phyloP scores from a whole-genome alignment of 2,329 filamentous ascomycete species.

The Monosporascus sp. region DNA sequence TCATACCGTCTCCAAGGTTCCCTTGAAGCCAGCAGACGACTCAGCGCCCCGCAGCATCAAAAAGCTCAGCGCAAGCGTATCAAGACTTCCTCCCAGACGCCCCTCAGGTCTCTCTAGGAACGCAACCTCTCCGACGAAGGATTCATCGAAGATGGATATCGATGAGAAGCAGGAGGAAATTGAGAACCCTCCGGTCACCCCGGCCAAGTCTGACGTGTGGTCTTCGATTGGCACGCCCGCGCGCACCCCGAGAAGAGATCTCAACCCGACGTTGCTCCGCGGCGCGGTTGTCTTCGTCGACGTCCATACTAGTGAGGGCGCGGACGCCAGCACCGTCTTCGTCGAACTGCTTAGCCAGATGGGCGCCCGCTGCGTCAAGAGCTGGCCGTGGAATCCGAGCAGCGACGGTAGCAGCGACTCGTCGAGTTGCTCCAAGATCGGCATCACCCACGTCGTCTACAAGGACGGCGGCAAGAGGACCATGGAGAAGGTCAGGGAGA shows the following conservation, averaged over 20 bases:
- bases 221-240: slow-evolving; percentile 50
- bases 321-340: slow-evolving; percentile 76
- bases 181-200: slow-evolving; percentile 32
- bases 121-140: slow-evolving; percentile 46
- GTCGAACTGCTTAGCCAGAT: slow-evolving; percentile 73
- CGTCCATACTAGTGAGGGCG: slow-evolving; percentile 75
- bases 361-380: slow-evolving; percentile 73
- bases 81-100: slow-evolving; percentile 39
- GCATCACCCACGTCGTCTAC: slow-evolving; percentile 84
- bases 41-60: slow-evolving; percentile 42
- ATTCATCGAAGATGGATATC: slow-evolving; percentile 22
- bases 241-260: slow-evolving; percentile 48
- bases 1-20: slow-evolving; percentile 72
- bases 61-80: slow-evolving; percentile 46
- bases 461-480: slow-evolving; percentile 81
- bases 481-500: slow-evolving; percentile 71
- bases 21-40: slow-evolving; percentile 63
- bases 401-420: slow-evolving; percentile 29
- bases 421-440: slow-evolving; percentile 47
- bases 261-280: slow-evolving; percentile 50
- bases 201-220: slow-evolving; percentile 47
- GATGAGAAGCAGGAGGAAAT: slow-evolving; percentile 15
- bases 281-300: slow-evolving; percentile 79
- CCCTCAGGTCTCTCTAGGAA: slow-evolving; percentile 39
- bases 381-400: slow-evolving; percentile 66